A percentile compares a stretch with the other conserved stretches of the same genome.
Evolutionary conservation across 1,284 basidiomycete genomes (phyloP).

Genomic region (Volvariella volvacea): DNA sequence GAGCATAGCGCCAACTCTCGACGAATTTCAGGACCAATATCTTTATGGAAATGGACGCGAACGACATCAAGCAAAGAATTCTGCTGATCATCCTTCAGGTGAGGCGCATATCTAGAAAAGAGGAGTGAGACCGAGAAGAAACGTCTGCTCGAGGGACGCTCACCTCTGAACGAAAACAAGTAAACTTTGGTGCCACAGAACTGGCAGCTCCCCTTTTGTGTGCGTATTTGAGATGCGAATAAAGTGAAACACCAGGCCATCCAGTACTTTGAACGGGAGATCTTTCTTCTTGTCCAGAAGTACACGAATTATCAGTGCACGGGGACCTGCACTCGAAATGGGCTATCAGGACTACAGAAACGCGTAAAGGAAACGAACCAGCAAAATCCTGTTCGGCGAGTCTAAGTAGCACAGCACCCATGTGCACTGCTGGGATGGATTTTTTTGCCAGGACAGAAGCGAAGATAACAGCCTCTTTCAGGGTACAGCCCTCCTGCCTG

Average conservation of each 20-base stretch:
- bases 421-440: conserved; percentile 71
- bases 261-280: conserved; percentile 75
- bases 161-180: no score
- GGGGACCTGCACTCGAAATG: conserved; percentile 36
- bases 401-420: conserved; percentile 57
- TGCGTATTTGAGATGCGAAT: conserved; percentile 62
- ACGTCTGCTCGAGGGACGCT: no score
- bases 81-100: no score
- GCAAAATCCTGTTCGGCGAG: conserved; percentile 73
- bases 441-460: conserved; percentile 66
- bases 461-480: conserved; percentile 74
- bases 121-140: no score
- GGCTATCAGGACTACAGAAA: no score
- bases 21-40: no score
- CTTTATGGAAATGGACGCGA: no score
- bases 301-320: conserved; percentile 75
- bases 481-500: conserved; percentile 53
- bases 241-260: conserved; percentile 76
- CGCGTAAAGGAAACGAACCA: conserved; percentile 22
- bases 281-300: conserved; percentile 81
- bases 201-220: conserved; percentile 46
- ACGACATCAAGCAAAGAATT: no score
- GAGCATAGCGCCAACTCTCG: no score
- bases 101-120: no score
- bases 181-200: conserved; percentile 45